Percentiles rank a stretch among this genome's conserved stretches.
Evolutionary conservation across 306 rosid genomes (phyloP).

Genomic region (Trifolium fragiferum): DNA sequence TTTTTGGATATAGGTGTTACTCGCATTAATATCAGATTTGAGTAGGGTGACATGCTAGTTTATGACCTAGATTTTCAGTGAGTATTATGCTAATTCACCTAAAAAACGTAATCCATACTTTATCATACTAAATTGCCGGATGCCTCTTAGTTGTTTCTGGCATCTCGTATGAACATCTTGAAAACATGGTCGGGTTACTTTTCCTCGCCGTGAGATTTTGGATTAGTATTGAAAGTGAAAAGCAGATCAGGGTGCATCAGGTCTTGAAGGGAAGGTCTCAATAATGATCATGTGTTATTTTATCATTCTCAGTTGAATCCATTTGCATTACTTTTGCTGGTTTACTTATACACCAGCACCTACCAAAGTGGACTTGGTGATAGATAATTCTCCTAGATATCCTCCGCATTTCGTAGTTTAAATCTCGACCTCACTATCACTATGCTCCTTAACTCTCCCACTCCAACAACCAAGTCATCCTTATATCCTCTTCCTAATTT

Average conservation of each 20-base stretch:
- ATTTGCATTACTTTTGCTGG: conserved; percentile 15
- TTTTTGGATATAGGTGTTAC: conserved; percentile 5
- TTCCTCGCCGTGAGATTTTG: conserved; percentile 29
- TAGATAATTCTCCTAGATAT: neutral
- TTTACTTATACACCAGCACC: conserved; percentile 14
- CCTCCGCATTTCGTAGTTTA: neutral
- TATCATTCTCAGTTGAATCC: conserved; percentile 26
- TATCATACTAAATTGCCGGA: conserved; percentile 14
- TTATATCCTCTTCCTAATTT: neutral
- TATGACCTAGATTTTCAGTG: conserved; percentile 16
- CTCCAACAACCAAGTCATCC: too few species aligned
- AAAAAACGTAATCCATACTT: neutral
- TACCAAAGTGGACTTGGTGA: conserved; percentile 9
- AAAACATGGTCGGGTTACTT: conserved; percentile 23
- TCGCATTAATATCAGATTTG: conserved; percentile 21
- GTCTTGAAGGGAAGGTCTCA: conserved; percentile 23
- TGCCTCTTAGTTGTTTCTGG: conserved; percentile 6
- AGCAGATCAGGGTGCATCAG: conserved; percentile 8
- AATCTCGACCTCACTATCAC: too few species aligned
- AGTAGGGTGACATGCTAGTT: neutral
- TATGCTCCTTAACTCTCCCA: too few species aligned
- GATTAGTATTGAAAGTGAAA: conserved; percentile 14
- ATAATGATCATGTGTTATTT: neutral
- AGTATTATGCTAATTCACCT: neutral
- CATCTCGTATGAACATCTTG: conserved; percentile 10